phyloP scores from a whole-genome alignment of 2,329 filamentous ascomycete species.

The Microsporum audouinii region DNA sequence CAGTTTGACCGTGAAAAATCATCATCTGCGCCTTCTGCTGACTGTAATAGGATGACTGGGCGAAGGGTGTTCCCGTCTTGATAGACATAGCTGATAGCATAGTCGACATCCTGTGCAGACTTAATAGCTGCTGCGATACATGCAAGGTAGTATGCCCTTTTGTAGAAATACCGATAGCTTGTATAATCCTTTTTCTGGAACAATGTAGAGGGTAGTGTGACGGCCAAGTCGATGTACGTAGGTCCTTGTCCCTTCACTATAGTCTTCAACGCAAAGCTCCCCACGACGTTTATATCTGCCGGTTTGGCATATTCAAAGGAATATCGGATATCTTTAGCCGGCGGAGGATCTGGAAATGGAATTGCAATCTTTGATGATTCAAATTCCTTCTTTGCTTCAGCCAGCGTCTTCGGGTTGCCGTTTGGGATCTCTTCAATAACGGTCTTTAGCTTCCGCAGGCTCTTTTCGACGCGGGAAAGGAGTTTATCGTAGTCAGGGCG shows the following conservation, averaged over 20 bases:
- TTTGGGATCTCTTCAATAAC: conserved; percentile 47
- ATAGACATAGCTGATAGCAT: conserved; percentile 52
- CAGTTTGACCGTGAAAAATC: conserved; percentile 37
- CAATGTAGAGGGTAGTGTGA: conserved; percentile 66
- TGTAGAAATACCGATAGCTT: conserved; percentile 89
- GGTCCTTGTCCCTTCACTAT: conserved; percentile 52
- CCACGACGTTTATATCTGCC: conserved; percentile 69
- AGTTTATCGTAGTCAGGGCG: conserved; percentile 49
- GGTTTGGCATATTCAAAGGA: conserved; percentile 70
- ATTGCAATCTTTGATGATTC: conserved; percentile 60
- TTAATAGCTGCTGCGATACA: conserved; percentile 63
- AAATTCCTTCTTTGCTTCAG: conserved; percentile 55
- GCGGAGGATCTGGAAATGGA: conserved; percentile 74
- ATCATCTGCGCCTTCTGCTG: conserved; percentile 23
- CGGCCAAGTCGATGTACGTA: conserved; percentile 63
- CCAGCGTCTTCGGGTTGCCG: conserved; percentile 41
- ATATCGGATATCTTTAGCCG: conserved; percentile 64
- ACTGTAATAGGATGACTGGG: conserved; percentile 49
- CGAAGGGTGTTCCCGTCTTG: conserved; percentile 65
- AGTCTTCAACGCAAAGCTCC: conserved; percentile 70
- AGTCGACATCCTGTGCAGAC: conserved; percentile 41
- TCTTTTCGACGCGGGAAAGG: conserved; percentile 42
- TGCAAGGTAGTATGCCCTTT: conserved; percentile 81
- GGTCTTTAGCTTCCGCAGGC: conserved; percentile 44
- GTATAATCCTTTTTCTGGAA: conserved; percentile 94